A percentile compares a stretch with the other conserved stretches of the same genome.
phyloP scores from a whole-genome alignment of 192 early-diverging fungal genomes.

The Coemansia sp. region DNA sequence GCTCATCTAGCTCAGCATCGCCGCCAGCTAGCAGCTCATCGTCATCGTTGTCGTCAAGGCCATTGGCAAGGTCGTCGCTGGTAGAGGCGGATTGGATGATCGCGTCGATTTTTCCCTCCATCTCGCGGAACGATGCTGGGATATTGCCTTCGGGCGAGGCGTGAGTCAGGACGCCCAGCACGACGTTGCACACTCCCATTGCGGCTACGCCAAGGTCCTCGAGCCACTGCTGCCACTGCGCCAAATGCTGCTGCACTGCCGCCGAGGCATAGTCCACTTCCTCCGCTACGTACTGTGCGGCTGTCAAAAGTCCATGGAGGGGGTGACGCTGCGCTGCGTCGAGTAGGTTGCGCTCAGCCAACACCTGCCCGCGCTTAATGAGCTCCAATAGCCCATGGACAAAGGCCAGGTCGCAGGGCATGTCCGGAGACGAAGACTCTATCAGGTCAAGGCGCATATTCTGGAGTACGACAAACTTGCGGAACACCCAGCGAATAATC shows the following conservation, averaged over 20 bases:
- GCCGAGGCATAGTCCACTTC: slow-evolving; percentile 59
- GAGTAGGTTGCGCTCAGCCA: slow-evolving; percentile 52
- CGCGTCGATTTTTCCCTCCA: slow-evolving; percentile 56
- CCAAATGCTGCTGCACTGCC: slow-evolving; percentile 42
- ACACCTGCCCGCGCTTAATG: slow-evolving; percentile 8
- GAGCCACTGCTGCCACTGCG: slow-evolving; percentile 57
- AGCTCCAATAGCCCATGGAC: slow-evolving; percentile 23
- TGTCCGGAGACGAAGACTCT: neutral
- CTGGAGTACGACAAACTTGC: slow-evolving; percentile 65
- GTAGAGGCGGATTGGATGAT: slow-evolving; percentile 34
- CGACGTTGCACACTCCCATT: slow-evolving; percentile 57
- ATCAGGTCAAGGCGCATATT: slow-evolving; percentile 22
- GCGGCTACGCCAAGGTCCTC: slow-evolving; percentile 51
- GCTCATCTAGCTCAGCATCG: slow-evolving; percentile 27
- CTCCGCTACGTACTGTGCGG: slow-evolving; percentile 60
- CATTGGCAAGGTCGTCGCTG: neutral
- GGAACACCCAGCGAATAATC: slow-evolving; percentile 73
- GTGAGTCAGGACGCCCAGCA: slow-evolving; percentile 70
- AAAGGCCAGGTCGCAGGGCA: slow-evolving; percentile 17
- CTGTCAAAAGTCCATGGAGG: slow-evolving; percentile 60
- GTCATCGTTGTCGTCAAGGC: slow-evolving; percentile 44
- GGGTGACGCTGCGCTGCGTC: slow-evolving; percentile 52
- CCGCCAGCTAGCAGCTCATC: slow-evolving; percentile 28
- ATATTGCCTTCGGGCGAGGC: slow-evolving; percentile 89
- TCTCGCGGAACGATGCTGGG: slow-evolving; percentile 73